Conservation (phyloP, 345 rosid genomes). For the Populus simonii region DNA sequence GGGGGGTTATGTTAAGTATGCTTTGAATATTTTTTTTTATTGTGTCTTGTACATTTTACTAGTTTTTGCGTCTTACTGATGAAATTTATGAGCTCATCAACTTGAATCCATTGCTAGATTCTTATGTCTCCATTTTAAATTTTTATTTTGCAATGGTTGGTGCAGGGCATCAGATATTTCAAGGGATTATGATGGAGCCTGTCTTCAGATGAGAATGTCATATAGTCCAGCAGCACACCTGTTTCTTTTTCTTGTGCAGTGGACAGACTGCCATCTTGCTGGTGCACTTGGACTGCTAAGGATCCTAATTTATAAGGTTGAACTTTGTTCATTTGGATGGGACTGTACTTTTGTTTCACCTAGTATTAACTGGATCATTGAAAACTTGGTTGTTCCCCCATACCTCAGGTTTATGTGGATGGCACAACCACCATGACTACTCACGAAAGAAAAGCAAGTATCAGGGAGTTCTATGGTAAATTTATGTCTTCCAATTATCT, state of each 20-base stretch:
- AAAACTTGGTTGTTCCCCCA: background rate
- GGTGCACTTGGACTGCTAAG: slow-evolving; percentile 65
- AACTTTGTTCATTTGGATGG: background rate
- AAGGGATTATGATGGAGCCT: slow-evolving; percentile 61
- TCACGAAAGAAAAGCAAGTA: slow-evolving; percentile 78
- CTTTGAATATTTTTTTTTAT: background rate
- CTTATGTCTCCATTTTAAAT: background rate
- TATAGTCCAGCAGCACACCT: slow-evolving; percentile 69
- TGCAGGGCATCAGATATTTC: slow-evolving; percentile 65
- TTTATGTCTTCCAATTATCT: background rate
- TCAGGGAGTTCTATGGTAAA: slow-evolving; percentile 69
- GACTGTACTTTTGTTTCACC: background rate
- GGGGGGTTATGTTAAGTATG: background rate
- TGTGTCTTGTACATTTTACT: background rate
- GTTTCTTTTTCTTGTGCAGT: slow-evolving; percentile 63
- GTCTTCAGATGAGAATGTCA: slow-evolving; percentile 75
- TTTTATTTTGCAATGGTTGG: background rate
- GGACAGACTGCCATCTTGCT: slow-evolving; percentile 68
- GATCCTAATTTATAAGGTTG: slow-evolving; percentile 63
- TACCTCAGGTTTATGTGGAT: slow-evolving; percentile 59
- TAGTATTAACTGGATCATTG: background rate
- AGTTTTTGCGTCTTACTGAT: background rate
- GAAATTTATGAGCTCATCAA: background rate
- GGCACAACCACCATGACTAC: slow-evolving; percentile 79
- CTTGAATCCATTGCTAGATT: background rate